Conservation (phyloP, 1,284 basidiomycete species). For the Agaricales sp. region DNA sequence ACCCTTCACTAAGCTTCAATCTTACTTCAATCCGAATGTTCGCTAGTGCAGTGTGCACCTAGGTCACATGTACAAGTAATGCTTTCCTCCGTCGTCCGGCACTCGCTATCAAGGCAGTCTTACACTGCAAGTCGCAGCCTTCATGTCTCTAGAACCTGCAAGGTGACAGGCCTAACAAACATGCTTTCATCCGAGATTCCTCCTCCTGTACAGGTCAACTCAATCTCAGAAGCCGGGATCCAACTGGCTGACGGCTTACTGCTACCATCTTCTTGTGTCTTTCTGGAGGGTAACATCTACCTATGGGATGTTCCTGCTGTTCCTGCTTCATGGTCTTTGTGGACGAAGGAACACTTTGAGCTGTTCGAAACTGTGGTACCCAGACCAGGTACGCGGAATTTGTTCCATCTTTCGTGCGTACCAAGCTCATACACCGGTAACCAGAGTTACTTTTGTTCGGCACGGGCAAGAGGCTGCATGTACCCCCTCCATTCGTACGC, state of each 20-base stretch:
- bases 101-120: no score
- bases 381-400: constrained; percentile 59
- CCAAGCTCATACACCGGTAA: not conserved
- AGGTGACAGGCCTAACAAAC: constrained; percentile 37
- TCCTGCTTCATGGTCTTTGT: constrained; percentile 32
- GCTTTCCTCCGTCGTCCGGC: no score
- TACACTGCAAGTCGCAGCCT: no score
- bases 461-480: constrained; percentile 67
- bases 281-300: constrained; percentile 81
- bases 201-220: constrained; percentile 61
- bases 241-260: constrained; percentile 68
- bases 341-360: constrained; percentile 66
- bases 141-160: no score
- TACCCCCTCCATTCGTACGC: constrained; percentile 62
- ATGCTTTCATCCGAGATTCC: constrained; percentile 61
- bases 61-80: no score
- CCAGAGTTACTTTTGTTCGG: constrained; percentile 86
- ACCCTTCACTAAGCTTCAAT: no score
- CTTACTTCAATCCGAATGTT: no score
- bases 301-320: constrained; percentile 80
- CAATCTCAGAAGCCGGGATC: constrained; percentile 50
- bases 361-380: constrained; percentile 78
- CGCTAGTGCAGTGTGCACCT: no score
- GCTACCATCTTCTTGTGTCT: constrained; percentile 68
- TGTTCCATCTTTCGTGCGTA: not conserved